These are phyloP conservation scores for Stagonosporopsis vannaccii DNA, from an alignment of 2,329 filamentous ascomycete species.

Conservation along the genomic window DNA sequence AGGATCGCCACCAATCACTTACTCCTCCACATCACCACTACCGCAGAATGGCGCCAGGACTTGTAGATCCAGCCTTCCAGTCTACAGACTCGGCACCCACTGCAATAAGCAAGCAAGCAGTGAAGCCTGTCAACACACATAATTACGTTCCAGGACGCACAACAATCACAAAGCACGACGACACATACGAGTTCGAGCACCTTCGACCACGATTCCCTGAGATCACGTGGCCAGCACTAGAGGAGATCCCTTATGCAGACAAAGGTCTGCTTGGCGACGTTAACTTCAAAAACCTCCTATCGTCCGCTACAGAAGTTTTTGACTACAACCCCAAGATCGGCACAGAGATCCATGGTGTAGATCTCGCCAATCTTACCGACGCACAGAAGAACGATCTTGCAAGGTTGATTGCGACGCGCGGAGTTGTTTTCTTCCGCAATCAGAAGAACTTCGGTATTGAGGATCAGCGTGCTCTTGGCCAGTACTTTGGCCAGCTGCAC, in stretches of 20 bases:
- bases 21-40: slow-evolving; percentile 1
- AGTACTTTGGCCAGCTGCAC: slow-evolving; percentile 62
- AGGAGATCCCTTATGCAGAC: slow-evolving; percentile 59
- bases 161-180: slow-evolving; percentile 53
- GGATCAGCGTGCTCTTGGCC: slow-evolving; percentile 60
- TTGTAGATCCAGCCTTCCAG: slow-evolving; percentile 38
- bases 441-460: slow-evolving; percentile 63
- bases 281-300: slow-evolving; percentile 61
- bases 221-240: slow-evolving; percentile 59
- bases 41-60: slow-evolving; percentile 43
- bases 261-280: slow-evolving; percentile 63
- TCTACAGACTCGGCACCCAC: slow-evolving; percentile 17
- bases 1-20: slow-evolving; percentile 1
- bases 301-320: slow-evolving; percentile 61
- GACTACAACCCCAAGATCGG: slow-evolving; percentile 65
- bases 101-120: slow-evolving; percentile 19
- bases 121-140: slow-evolving; percentile 36
- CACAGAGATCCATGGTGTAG: slow-evolving; percentile 61
- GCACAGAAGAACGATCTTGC: slow-evolving; percentile 63
- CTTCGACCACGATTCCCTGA: slow-evolving; percentile 62
- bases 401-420: slow-evolving; percentile 60
- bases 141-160: slow-evolving; percentile 60
- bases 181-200: slow-evolving; percentile 60
- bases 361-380: slow-evolving; percentile 59
- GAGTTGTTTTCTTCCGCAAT: slow-evolving; percentile 65